phyloP scores from a whole-genome alignment of 257 asterid genomes.

The Solanum chmielewskii region DNA sequence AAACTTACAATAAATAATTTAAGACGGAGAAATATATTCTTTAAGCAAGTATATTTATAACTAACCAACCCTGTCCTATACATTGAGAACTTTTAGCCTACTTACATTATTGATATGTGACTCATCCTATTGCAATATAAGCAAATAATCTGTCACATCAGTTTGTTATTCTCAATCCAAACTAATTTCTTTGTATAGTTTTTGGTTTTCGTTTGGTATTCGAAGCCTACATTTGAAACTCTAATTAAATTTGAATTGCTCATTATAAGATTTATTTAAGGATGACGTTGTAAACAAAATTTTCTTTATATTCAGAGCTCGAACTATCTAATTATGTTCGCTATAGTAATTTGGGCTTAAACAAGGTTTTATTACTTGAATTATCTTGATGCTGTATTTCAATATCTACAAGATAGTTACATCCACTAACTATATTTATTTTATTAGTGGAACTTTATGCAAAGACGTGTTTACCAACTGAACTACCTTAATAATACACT shows the following conservation, averaged over 20 bases:
- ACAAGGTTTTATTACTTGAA: background rate
- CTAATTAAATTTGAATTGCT: rapidly evolving
- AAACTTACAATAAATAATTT: background rate
- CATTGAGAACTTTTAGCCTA: background rate
- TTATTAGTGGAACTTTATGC: background rate
- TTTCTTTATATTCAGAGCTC: too few relatives aligned
- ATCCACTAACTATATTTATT: background rate
- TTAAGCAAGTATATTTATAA: background rate
- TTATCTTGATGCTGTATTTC: background rate
- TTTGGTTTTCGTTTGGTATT: rapidly evolving
- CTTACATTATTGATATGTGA: background rate
- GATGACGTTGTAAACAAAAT: rapidly evolving
- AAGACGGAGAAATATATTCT: background rate
- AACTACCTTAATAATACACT: background rate
- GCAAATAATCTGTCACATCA: background rate
- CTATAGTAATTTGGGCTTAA: background rate
- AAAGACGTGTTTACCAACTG: background rate
- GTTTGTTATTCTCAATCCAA: too few relatives aligned
- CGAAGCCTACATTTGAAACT: rapidly evolving
- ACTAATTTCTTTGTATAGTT: background rate
- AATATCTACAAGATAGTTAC: background rate
- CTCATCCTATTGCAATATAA: background rate
- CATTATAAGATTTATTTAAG: rapidly evolving
- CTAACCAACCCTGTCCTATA: background rate
- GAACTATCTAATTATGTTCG: background rate